Conservation (phyloP, 768 basidiomycete genomes). For the Hypholoma fasciculare region DNA sequence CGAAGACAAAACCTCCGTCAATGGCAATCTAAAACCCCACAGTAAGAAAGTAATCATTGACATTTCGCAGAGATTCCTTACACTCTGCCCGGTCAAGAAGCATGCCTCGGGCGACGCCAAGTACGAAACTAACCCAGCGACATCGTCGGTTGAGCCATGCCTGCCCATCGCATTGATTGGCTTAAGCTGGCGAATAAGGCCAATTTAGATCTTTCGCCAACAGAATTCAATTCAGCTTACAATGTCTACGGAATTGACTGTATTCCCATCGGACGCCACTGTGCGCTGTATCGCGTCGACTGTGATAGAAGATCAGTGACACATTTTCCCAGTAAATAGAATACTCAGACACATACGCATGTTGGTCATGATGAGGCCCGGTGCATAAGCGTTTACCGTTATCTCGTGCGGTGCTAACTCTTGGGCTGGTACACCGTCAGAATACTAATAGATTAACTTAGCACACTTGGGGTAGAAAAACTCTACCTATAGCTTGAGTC, state of each 20-base stretch:
- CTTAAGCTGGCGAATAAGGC: background rate
- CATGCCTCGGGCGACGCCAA: conserved; percentile 31
- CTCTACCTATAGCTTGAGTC: conserved; percentile 34
- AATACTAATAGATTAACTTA: background rate
- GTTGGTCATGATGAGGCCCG: conserved; percentile 22
- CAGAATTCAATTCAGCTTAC: background rate
- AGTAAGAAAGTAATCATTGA: background rate
- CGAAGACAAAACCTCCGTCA: conserved; percentile 4
- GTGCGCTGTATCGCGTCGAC: background rate
- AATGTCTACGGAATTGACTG: background rate
- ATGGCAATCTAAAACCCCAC: background rate
- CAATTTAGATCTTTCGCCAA: background rate
- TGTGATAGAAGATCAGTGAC: background rate
- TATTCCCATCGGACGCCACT: background rate
- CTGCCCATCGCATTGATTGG: conserved; percentile 14
- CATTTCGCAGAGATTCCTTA: background rate
- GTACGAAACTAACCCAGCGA: conserved; percentile 33
- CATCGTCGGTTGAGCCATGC: conserved; percentile 26
- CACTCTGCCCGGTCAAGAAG: conserved; percentile 30
- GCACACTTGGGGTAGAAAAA: no score
- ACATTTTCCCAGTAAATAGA: background rate
- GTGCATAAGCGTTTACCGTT: conserved; percentile 30
- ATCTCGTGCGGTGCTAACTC: conserved; percentile 24
- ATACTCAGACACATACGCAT: conserved; percentile 12
- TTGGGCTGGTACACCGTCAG: conserved; percentile 8